Evolutionary conservation across 2,329 filamentous ascomycete genomes (phyloP), one percentile per base, ranked within the genome.

Genomic region (Lecanicillium sp.): DNA sequence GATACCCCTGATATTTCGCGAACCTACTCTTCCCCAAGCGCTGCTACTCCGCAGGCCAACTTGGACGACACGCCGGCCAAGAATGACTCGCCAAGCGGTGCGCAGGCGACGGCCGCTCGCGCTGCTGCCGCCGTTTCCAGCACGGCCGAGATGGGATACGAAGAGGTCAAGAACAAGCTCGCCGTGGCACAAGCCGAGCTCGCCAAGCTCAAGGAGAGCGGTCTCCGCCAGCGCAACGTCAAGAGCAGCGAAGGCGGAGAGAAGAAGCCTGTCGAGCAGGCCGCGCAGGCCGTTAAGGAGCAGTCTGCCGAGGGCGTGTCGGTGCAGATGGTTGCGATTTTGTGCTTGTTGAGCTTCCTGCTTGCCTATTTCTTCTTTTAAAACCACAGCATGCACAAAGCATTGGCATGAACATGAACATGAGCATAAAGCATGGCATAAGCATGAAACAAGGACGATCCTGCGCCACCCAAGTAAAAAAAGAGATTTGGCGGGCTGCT

Each of bases 351-450:
- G 47, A 89, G 87, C 69, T 98, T 98, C 68, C 65, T 98, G 56
- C 75, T 97, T 51, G 92, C 88, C 40, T 98, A 96, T 66, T 78
- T 97, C 62, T 88, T 98, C 71, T 98, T 98, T 65, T 98, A 80
- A 72, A 40, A 17, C 19, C 19, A 17, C 38, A 41, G 44, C 32
- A 43, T 39, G n/a, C 29, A 30, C 5, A 14, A 30, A 36, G 19
- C 33, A 35, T 10, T 12, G 3, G 5, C n/a, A 31, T 5, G 15
- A 31, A 14, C 31, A 22, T 17, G 6, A 34, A 20, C 18, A 33
- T 15, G 5, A 19, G 36, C 13, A 25, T 25, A n/a, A n/a, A n/a
- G 22, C 22, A 25, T 25, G 6, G 22, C 22, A 25, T n/a, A n/a
- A n/a, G n/a, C n/a, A n/a, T n/a, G n/a, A n/a, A n/a, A n/a, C n/a